Percentiles rank a stretch among this genome's conserved stretches.
Evolutionary conservation across 441 rosid species (phyloP).

Genomic region (Pelargonium myrrhifolium): DNA sequence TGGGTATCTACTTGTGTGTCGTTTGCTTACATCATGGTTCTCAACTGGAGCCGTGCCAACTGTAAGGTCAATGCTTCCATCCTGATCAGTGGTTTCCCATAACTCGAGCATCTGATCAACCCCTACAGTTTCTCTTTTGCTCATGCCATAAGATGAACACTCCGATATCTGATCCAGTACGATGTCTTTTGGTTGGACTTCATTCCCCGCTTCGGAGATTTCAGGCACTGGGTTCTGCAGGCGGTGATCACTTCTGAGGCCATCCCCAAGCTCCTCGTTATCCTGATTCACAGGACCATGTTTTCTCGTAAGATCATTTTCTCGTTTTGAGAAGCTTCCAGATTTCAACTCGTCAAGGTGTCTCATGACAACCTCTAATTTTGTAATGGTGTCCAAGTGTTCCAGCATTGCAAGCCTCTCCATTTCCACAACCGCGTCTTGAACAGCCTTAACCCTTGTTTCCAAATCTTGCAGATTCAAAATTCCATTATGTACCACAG

Average conservation of each 20-base stretch:
- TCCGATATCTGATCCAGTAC: constrained; percentile 86
- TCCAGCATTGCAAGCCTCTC: constrained; percentile 47
- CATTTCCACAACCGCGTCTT: constrained; percentile 47
- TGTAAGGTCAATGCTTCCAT: constrained; percentile 39
- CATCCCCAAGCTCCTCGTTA: constrained; percentile 20
- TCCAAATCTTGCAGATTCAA: constrained; percentile 47
- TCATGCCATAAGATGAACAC: constrained; percentile 65
- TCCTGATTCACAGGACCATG: constrained; percentile 22
- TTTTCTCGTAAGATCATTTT: constrained; percentile 24
- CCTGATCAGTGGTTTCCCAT: constrained; percentile 43
- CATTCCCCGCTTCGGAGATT: constrained; percentile 40
- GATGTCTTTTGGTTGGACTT: constrained; percentile 78
- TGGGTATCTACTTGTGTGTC: constrained; percentile 32
- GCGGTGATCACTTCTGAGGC: constrained; percentile 19
- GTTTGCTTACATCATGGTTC: constrained; percentile 20
- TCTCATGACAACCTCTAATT: constrained; percentile 43
- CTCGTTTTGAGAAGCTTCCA: constrained; percentile 25
- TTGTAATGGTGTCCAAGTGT: constrained; percentile 35
- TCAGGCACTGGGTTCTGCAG: constrained; percentile 34
- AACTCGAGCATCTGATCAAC: constrained; percentile 47
- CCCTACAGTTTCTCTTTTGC: constrained; percentile 54
- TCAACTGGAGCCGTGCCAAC: constrained; percentile 29
- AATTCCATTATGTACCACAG: constrained; percentile 23
- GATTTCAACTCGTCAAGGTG: constrained; percentile 47
- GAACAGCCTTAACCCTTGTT: constrained; percentile 53